Base-by-base conservation (phyloP, 2,329 filamentous ascomycete species). In the Alternaria gaisen region DNA sequence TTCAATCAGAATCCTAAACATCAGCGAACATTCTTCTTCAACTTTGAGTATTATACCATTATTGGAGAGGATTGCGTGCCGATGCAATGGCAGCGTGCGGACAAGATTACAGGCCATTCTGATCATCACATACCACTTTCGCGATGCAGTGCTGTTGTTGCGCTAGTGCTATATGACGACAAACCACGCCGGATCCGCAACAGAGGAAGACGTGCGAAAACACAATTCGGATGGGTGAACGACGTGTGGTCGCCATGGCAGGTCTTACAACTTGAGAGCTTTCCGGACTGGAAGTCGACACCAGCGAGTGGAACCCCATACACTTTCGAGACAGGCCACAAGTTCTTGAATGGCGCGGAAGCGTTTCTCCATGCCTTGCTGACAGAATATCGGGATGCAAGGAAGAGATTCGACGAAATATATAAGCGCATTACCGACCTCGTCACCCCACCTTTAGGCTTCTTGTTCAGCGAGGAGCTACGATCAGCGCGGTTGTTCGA, bases 21-120 rank as follows among this genome's bases (percentile, higher is more conserved):
- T 12, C 86, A 86, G 65, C 80, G 84, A 7, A 85, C 83, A 8
- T 88, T 89, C 72, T 84, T 88, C 65, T 89, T 90, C 71, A 85
- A 83, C 42, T 88, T 90, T 72, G 88, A 89, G 66, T 90, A 89
- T 71, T 89, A 88, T 69, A 89, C 87, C 5, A 81, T 88, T 7
- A 83, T 89, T 12, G 84, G 83, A 2, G 81, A 85, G 5, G 83
- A 82, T 4, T 83, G 87, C 41, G 80, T 82, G 32, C 87, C 88
- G 0, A 85, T 87, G 68, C 80, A 84, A 6, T 90, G 87, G 87
- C 88, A 90, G 69, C 77, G 81, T 20, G 83, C 84, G 38, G 86
- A 88, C 65, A 81, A 80, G 43, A 74, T 34, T 72, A 82, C 68
- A 73, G 76, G 54, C 69, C 77, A 20, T 63, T 77, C 16, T 71